Base-by-base conservation (phyloP, 139 green algal genomes). In the Tetradesmus obliquus region DNA sequence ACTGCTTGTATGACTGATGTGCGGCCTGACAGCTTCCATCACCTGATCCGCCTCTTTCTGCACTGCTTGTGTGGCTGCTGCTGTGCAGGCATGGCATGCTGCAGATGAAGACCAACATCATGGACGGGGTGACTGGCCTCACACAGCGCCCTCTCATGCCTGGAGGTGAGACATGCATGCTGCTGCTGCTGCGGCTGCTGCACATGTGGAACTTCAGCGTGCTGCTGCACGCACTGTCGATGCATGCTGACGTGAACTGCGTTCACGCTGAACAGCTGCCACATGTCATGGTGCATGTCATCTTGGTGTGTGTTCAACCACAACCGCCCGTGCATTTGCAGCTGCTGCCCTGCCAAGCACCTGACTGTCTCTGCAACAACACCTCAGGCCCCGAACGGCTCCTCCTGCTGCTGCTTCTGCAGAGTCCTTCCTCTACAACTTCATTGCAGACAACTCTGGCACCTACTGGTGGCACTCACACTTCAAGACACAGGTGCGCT, bases 391-490 rank as follows among this genome's bases (percentile, higher is more conserved):
- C 32, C 32, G 0, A 45, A 45, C 32, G 32, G 32, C 32, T 45
- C 32, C 32, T 45, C 32, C 72, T 81, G 72, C 72, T 81, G 15
- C 19, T 81, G 72, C 32, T 24, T 22, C 5, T 81, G 72, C 72
- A 81, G 84, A 89, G 84, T 22, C 84, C 8, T 79, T 24, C 55
- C 15, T 89, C 8, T 89, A 89, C 84, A 89, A 89, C 58, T 89
- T 80, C 22, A 51, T 89, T 51, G 55, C 55, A 51, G 84, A 89
- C 55, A 20, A 6, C 55, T 51, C 84, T 79, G 84, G 84, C 84
- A 89, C 84, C 53, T 89, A 80, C 55, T 89, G 84, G 84, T 55
- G 13, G 15, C 84, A 89, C 55, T n/a, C 19, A 13, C 84, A 89
- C 22, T 45, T 55, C 22, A 20, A 53, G 20, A 79, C 55, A 17